Evolutionary conservation across 352 stramenopile species (phyloP).

Genomic region (Aphanomyces euteiches): DNA sequence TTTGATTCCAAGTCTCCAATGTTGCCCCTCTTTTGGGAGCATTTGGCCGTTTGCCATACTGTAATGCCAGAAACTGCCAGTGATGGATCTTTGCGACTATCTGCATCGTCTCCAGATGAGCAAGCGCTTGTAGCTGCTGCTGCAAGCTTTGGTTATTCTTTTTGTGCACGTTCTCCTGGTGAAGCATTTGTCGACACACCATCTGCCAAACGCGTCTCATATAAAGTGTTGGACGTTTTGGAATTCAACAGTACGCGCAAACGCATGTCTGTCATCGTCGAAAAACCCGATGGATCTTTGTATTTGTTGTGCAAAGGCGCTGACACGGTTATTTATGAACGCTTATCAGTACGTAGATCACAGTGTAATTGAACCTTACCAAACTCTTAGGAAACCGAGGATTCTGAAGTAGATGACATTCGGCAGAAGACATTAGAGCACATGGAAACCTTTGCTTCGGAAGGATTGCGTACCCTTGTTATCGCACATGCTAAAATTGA

Average conservation of each 20-base stretch:
- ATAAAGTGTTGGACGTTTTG: conserved; percentile 90
- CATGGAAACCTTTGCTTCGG: conserved; percentile 84
- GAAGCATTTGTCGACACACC: conserved; percentile 56
- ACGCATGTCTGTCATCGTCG: conserved; percentile 92
- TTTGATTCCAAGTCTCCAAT: conserved; percentile 56
- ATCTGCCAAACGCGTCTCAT: conserved; percentile 34
- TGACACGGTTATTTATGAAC: conserved; percentile 88
- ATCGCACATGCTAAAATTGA: conserved; percentile 69
- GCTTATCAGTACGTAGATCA: conserved; percentile 35
- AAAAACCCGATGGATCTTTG: conserved; percentile 46
- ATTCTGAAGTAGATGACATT: conserved; percentile 45
- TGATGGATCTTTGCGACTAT: conserved; percentile 79
- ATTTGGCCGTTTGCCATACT: conserved; percentile 92
- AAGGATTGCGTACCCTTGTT: conserved; percentile 88
- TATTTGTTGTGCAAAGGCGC: conserved; percentile 85
- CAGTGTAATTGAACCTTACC: not conserved
- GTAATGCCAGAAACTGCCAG: conserved; percentile 95
- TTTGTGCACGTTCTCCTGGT: conserved; percentile 59
- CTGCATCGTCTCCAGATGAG: conserved; percentile 89
- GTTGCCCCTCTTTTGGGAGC: conserved; percentile 79
- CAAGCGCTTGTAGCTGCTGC: conserved; percentile 83
- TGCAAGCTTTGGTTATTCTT: conserved; percentile 80
- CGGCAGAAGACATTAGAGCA: conserved; percentile 72
- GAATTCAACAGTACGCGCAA: conserved; percentile 95
- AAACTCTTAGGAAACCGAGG: conserved; percentile 39